phyloP scores from a whole-genome alignment of 441 rosid genomes.

The Erysimum cheiri region DNA sequence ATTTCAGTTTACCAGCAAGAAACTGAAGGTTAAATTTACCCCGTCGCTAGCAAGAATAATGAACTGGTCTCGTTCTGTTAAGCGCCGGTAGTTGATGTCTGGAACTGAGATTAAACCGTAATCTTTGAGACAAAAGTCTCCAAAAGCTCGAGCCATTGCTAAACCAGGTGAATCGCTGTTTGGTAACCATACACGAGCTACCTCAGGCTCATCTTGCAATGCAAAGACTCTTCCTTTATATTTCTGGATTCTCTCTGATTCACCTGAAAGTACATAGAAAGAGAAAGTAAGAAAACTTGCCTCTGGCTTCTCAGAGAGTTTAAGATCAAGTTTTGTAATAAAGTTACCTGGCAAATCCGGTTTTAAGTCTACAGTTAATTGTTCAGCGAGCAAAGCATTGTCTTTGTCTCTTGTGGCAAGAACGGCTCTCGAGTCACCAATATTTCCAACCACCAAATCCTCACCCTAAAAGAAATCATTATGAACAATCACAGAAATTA shows the following conservation, averaged over 20 bases:
- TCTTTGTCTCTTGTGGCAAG: constrained; percentile 63
- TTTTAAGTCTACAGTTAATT: constrained; percentile 75
- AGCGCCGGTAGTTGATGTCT: constrained; percentile 58
- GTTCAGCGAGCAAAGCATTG: constrained; percentile 61
- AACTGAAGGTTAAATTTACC: constrained; percentile 41
- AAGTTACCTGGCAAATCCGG: constrained; percentile 72
- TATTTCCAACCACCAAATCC: constrained; percentile 65
- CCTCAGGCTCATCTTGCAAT: constrained; percentile 82
- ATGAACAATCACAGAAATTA: constrained; percentile 2
- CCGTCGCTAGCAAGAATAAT: constrained; percentile 77
- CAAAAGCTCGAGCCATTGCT: constrained; percentile 85
- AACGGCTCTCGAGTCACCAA: constrained; percentile 82
- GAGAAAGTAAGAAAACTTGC: constrained; percentile 15
- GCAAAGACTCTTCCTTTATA: constrained; percentile 85
- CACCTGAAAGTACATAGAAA: constrained; percentile 50
- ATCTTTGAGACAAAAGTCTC: constrained; percentile 85
- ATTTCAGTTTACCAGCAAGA: constrained; percentile 14
- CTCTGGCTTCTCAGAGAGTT: constrained; percentile 13
- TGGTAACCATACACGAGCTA: constrained; percentile 87
- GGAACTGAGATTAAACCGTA: constrained; percentile 76
- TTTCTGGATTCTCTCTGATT: constrained; percentile 73
- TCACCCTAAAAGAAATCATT: constrained; percentile 54
- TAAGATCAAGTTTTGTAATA: constrained; percentile 45
- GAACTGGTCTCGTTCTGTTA: constrained; percentile 66
- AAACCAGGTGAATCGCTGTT: constrained; percentile 77